Base-by-base conservation (phyloP, 108 stramenopile species). In the Nannochloropsis salina region DNA sequence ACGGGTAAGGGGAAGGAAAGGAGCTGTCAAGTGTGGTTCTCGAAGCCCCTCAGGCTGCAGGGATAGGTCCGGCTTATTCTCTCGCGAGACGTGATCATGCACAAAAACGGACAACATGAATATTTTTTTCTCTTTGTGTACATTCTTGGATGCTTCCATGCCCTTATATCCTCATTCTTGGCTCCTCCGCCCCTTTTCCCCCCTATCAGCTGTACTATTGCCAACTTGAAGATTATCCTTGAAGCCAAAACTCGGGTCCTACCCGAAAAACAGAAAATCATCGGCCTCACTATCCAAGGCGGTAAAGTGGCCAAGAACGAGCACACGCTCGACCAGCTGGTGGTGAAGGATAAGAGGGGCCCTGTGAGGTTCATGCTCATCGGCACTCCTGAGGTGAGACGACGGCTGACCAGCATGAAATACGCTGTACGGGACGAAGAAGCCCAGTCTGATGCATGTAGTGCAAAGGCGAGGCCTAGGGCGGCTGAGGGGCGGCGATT, bases 201-300 rank as follows among this genome's bases (percentile, higher is more conserved):
- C 61, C n/a, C 61, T 31, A 31, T 31, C 82, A 74, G 82, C 42
- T 15, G 82, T 42, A 42, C 82, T 42, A 83, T 15, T 9, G 82
- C 82, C 82, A 83, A 86, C 44, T 45, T 86, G 3, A 86, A 90
- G 81, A 45, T 44, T 31, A 45, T 85, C 41, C 84, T 90, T 11
- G 40, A 84, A 21, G 89, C 80, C n/a, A 85, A 83, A 41, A 90
- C 90, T 15, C 42, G 42, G 40, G 94, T 97, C 22, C 86, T 96
- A 20, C 92, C 93, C 18, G 95, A 95, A 84, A 88, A 96, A 5
- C 97, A 97, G 87, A 97, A 97, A 85, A 87, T 97, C 18, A 94
- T 97, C 74, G 97, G 97, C 45, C 93, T 97, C 5, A 83, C 90
- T 79, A 89, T 89, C 31, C 79, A 86, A 6, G 44, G 84, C 1